These are phyloP conservation scores for Pugionium cornutum DNA, from an alignment of 345 rosid genomes.

Conservation along the genomic window DNA sequence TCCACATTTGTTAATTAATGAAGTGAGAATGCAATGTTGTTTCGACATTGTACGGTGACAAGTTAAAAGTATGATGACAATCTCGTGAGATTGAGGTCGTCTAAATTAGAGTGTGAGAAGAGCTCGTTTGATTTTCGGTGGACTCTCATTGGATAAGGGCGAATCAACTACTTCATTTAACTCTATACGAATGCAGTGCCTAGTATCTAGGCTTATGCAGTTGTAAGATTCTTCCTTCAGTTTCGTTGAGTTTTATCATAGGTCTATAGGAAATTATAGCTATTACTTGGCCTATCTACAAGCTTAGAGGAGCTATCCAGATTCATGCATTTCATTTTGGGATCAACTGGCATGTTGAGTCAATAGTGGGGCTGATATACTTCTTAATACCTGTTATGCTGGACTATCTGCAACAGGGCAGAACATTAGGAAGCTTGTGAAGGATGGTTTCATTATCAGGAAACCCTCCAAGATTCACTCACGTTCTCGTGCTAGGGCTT, in stretches of 20 bases:
- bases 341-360: conserved; percentile 9
- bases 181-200: neutral
- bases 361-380: neutral
- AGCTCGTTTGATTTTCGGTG: neutral
- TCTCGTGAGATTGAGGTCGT: neutral
- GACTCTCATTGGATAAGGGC: neutral
- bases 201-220: neutral
- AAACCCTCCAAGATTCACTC: conserved; percentile 83
- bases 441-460: conserved; percentile 73
- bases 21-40: conserved; percentile 1
- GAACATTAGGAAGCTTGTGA: conserved; percentile 74
- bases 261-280: neutral
- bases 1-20: neutral
- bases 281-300: no score
- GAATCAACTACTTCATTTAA: no score
- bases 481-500: conserved; percentile 68
- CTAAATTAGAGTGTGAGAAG: neutral
- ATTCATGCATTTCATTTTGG: neutral
- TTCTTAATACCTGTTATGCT: neutral
- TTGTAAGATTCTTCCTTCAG: neutral
- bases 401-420: conserved; percentile 48
- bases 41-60: neutral
- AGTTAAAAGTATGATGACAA: neutral
- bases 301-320: neutral
- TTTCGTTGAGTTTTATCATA: neutral